Base-by-base conservation (phyloP, 2,329 filamentous ascomycete species). In the Trichoderma koningiopsis region DNA sequence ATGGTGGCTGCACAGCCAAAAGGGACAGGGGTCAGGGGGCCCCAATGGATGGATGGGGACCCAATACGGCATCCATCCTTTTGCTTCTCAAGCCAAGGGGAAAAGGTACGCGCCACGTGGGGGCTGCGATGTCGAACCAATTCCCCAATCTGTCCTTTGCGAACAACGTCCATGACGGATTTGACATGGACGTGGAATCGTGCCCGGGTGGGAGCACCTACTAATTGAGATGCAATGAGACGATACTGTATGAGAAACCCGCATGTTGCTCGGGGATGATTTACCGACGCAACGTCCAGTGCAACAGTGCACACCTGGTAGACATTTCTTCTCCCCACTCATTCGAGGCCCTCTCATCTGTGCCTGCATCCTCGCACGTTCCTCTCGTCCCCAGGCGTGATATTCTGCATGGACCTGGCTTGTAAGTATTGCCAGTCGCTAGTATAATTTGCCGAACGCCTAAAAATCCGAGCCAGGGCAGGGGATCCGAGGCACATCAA, bases 101-200 rank as follows among this genome's bases (percentile, higher is more conserved):
- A 59, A 58, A 66, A 66, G 63, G 63, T 66, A 66, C 63, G 63
- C 63, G 40, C 63, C 63, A 66, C 63, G 63, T 67, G 63, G 63
- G 63, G 63, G 63, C 63, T 47, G 55, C 63, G 40, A 59, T 59
- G 16, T 35, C 52, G 6, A 65, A 65, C 24, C 52, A 65, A 57
- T 27, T 65, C 62, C 62, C 62, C 62, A 65, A 65, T 65, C 62
- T 49, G 62, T 29, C 24, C 49, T 19, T 65, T 65, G 52, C 61
- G 56, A 14, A 11, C 33, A 35, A 35, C 35, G 29, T 35, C 33
- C 52, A 55, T 57, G 52, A 47, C 52, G 31, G 31, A 29, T 57
- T 64, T 64, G 61, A 49, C 52, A 24, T 29, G 60, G n/a, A 31
- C 35, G 16, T 14, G 22, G n/a, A 64, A 56, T 56, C 49, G 40